These are phyloP conservation scores for Saccharomycopsis javanensis DNA, from an alignment of 805 yeast species.

Conservation along the genomic window DNA sequence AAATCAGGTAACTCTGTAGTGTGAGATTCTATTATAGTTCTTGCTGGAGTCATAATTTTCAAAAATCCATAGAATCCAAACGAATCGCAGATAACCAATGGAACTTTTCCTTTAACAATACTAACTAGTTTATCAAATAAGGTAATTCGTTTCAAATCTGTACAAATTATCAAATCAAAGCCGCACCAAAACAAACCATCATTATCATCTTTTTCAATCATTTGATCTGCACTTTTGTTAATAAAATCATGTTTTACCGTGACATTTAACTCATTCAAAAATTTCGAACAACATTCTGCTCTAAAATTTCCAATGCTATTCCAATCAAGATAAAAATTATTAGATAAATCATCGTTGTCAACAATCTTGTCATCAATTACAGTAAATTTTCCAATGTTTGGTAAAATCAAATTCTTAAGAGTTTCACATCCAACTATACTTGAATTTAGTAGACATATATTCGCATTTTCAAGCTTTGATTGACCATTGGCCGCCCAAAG, in stretches of 20 bases:
- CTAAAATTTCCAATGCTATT: conserved; percentile 34
- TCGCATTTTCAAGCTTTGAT: conserved; percentile 41
- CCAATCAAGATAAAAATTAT: conserved; percentile 52
- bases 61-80: conserved; percentile 60
- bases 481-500: conserved; percentile 84
- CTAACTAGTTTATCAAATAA: conserved; percentile 5
- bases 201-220: conserved; percentile 9
- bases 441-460: conserved; percentile 52
- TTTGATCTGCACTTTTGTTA: background rate
- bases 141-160: background rate
- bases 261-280: conserved; percentile 47
- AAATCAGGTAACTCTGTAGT: conserved; percentile 47
- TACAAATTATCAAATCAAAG: conserved; percentile 10
- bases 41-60: conserved; percentile 43
- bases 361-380: conserved; percentile 43
- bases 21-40: conserved; percentile 70
- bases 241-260: conserved; percentile 5
- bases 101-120: conserved; percentile 31
- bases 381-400: conserved; percentile 60
- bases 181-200: conserved; percentile 3
- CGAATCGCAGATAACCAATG: conserved; percentile 42
- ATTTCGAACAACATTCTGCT: conserved; percentile 31
- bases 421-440: conserved; percentile 54
- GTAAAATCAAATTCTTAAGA: conserved; percentile 68
- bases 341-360: conserved; percentile 35